Conservation (phyloP, 2,329 filamentous ascomycete genomes). For the Arthroderma sp. region DNA sequence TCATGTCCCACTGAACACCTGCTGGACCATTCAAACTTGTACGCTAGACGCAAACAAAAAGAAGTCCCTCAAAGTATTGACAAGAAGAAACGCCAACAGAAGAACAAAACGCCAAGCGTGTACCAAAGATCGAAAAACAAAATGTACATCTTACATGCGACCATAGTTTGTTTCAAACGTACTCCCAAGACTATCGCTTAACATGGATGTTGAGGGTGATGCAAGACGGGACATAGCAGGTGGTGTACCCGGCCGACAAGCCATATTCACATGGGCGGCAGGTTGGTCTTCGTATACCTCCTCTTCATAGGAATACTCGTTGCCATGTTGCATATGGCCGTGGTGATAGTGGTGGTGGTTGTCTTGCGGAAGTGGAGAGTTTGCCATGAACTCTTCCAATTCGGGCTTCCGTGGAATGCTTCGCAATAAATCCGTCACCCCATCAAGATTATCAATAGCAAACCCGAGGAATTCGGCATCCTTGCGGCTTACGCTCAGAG, state of each 20-base stretch:
- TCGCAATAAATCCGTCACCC: slow-evolving; percentile 54
- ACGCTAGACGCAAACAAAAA: too few relatives aligned
- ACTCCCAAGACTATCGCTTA: slow-evolving; percentile 1
- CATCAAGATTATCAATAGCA: slow-evolving; percentile 66
- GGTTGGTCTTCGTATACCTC: slow-evolving; percentile 1
- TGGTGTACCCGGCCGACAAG: background rate
- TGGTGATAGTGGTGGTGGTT: background rate
- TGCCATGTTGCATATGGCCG: background rate
- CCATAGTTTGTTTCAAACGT: too few relatives aligned
- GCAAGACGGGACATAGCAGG: background rate
- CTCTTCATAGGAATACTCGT: background rate
- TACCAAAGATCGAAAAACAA: too few relatives aligned
- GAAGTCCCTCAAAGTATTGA: too few relatives aligned
- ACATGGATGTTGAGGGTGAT: slow-evolving; percentile 8
- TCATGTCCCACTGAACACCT: too few relatives aligned
- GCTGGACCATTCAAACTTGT: too few relatives aligned
- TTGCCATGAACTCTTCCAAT: slow-evolving; percentile 34
- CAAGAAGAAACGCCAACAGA: too few relatives aligned
- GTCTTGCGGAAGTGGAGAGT: background rate
- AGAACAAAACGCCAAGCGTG: too few relatives aligned
- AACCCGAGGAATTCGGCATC: slow-evolving; percentile 45
- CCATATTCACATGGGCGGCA: too few relatives aligned
- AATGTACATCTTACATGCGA: too few relatives aligned
- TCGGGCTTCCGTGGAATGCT: slow-evolving; percentile 58
- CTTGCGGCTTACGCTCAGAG: slow-evolving; percentile 71